A percentile compares a stretch with the other conserved stretches of the same genome.
These are phyloP conservation scores for Xerocomus spinulosus DNA, from an alignment of 768 basidiomycete species.

Conservation along the genomic window DNA sequence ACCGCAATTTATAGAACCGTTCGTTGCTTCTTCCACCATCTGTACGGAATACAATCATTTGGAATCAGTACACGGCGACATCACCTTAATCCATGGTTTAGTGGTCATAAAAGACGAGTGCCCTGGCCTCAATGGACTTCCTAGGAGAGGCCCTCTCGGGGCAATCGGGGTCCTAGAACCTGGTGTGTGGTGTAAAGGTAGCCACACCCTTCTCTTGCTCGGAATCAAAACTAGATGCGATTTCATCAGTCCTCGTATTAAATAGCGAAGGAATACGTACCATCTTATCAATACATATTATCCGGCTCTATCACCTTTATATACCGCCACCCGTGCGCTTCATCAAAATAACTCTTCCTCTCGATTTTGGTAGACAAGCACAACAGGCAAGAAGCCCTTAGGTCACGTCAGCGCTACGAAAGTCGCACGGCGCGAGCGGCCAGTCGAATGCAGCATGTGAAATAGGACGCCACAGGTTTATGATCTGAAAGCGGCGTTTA, in stretches of 20 bases:
- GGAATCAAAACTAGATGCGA: conserved; percentile 29
- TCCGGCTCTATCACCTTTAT: conserved; percentile 40
- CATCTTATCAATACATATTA: conserved; percentile 47
- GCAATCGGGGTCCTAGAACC: conserved; percentile 32
- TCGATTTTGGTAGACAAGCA: conserved; percentile 38
- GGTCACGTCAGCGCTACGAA: conserved; percentile 35
- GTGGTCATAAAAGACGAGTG: conserved; percentile 34
- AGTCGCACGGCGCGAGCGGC: conserved; percentile 49
- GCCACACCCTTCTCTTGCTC: conserved; percentile 33
- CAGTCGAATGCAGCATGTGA: conserved; percentile 41
- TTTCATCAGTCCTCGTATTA: neutral
- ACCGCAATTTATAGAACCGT: no score
- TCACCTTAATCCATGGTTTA: no score
- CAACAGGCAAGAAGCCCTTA: conserved; percentile 36
- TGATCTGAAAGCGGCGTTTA: conserved; percentile 45
- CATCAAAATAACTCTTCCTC: conserved; percentile 44
- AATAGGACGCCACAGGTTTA: conserved; percentile 55
- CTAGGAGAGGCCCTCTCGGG: conserved; percentile 28
- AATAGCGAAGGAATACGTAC: conserved; percentile 23
- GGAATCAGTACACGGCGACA: no score
- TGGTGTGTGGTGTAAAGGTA: conserved; percentile 31
- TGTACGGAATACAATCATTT: no score
- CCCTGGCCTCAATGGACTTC: conserved; percentile 35
- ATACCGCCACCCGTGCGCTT: conserved; percentile 43
- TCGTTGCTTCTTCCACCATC: no score